These are phyloP conservation scores for Fusarium sambucinum DNA, from an alignment of 2,329 filamentous ascomycete species.

Conservation along the genomic window DNA sequence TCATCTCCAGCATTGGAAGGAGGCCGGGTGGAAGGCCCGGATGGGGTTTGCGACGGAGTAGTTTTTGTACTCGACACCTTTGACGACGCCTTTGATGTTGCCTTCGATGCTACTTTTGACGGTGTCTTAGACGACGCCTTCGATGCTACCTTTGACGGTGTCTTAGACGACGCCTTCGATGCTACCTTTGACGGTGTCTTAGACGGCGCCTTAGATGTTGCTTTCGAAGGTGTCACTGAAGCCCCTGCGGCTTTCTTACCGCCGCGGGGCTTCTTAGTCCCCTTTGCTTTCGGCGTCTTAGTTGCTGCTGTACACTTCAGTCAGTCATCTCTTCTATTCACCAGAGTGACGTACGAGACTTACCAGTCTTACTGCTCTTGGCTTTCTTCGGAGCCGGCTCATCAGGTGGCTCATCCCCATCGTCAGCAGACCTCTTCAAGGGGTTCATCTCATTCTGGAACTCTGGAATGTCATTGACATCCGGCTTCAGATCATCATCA, in stretches of 20 bases:
- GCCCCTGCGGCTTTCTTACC: slow-evolving; percentile 1
- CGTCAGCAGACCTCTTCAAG: slow-evolving; percentile 1
- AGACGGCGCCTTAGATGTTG: background rate
- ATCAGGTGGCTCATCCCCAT: background rate
- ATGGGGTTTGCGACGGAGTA: background rate
- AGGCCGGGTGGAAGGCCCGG: background rate
- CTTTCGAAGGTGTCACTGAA: background rate
- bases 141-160: background rate
- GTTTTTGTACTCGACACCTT: background rate
- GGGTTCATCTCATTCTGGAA: slow-evolving; percentile 12
- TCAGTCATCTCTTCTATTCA: background rate
- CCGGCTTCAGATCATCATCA: slow-evolving; percentile 36
- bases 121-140: background rate
- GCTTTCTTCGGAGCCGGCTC: slow-evolving; percentile 32
- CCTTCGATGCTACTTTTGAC: background rate
- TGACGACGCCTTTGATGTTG: background rate
- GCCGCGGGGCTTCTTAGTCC: slow-evolving; percentile 6
- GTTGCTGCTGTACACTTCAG: background rate
- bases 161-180: background rate
- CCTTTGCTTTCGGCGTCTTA: slow-evolving; percentile 14
- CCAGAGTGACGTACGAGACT: background rate
- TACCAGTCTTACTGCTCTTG: slow-evolving; percentile 21
- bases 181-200: background rate
- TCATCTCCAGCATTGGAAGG: background rate
- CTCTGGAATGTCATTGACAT: slow-evolving; percentile 34